These are phyloP conservation scores for Solanum chmielewskii DNA, from an alignment of 257 asterid genomes.

Conservation along the genomic window DNA sequence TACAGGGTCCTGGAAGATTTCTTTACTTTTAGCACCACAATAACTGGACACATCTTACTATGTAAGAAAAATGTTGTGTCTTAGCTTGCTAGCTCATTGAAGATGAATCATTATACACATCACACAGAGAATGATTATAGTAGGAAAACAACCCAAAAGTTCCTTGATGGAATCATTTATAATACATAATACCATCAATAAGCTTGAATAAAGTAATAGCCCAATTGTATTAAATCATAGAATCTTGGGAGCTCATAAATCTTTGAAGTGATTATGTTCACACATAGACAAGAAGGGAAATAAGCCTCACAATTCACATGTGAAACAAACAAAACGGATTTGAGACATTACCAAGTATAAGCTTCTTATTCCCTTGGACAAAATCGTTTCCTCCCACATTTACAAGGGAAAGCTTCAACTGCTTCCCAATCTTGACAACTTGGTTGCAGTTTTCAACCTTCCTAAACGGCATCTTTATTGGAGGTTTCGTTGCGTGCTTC, in stretches of 20 bases:
- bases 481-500: conserved; percentile 93
- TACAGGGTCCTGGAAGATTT: background rate
- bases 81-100: background rate
- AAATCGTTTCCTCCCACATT: conserved; percentile 95
- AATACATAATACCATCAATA: background rate
- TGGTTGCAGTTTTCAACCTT: conserved; percentile 98
- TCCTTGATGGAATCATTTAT: background rate
- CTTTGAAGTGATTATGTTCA: background rate
- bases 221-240: background rate
- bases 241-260: background rate
- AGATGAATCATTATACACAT: background rate
- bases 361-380: conserved; percentile 96
- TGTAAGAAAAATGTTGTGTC: background rate
- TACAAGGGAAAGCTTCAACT: conserved; percentile 75
- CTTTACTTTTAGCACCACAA: background rate
- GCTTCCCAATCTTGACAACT: conserved; percentile 75
- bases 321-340: background rate
- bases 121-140: background rate
- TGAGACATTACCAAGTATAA: conserved; percentile 68
- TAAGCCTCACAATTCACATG: background rate
- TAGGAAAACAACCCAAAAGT: background rate
- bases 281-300: background rate
- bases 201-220: background rate
- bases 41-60: background rate
- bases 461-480: conserved; percentile 88